A percentile compares a stretch with the other conserved stretches of the same genome.
phyloP scores from a whole-genome alignment of 192 early-diverging fungal species.

The Rhizophagus sp. region DNA sequence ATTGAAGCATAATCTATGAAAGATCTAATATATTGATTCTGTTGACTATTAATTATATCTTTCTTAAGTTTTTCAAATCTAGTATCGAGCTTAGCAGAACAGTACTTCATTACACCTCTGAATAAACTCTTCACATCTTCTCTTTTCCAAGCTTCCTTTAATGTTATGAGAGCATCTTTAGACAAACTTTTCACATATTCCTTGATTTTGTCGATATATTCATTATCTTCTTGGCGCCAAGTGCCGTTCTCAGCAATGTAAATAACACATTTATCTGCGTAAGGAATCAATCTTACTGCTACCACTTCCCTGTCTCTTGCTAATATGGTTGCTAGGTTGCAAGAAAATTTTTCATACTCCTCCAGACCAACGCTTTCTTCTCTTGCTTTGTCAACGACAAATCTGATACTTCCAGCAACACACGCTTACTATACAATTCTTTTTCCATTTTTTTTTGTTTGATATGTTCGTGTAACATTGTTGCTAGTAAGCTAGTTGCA shows the following conservation, averaged over 20 bases:
- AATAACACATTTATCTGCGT: neutral
- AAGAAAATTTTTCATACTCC: neutral
- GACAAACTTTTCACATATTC: neutral
- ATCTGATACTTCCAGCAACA: neutral
- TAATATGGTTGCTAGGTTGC: neutral
- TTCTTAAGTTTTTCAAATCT: neutral
- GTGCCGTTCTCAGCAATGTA: neutral
- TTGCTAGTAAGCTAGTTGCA: no score
- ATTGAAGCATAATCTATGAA: neutral
- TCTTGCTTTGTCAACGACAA: neutral
- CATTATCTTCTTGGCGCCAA: neutral
- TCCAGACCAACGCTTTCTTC: neutral
- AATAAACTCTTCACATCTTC: neutral
- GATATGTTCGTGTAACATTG: no score
- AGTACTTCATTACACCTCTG: neutral
- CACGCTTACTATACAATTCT: neutral
- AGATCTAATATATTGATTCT: neutral
- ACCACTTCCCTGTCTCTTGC: neutral
- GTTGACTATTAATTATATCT: neutral
- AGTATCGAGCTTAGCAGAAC: neutral
- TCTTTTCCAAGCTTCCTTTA: neutral
- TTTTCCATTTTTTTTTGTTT: neutral
- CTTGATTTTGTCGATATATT: neutral
- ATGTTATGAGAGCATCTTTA: neutral
- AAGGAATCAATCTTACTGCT: neutral